Percentiles rank a stretch among this genome's conserved stretches.
These are phyloP conservation scores for Trichoderma koningii DNA, from an alignment of 2,329 filamentous ascomycete genomes.

Conservation along the genomic window DNA sequence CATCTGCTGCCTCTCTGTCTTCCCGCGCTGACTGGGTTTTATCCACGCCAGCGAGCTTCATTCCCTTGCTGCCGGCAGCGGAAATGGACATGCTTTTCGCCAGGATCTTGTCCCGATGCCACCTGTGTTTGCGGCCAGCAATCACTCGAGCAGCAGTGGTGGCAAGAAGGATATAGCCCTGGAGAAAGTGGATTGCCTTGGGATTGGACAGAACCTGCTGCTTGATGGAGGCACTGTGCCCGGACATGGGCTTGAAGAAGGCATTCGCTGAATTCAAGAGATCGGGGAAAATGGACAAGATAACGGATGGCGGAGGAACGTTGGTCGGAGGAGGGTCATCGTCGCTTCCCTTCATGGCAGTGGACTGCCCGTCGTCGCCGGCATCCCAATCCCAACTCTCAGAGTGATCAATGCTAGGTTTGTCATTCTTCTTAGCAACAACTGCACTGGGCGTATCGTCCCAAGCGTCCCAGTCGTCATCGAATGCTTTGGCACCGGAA, in stretches of 20 bases:
- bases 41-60: constrained; percentile 89
- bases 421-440: constrained; percentile 30
- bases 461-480: constrained; percentile 56
- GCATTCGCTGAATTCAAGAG: constrained; percentile 67
- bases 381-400: constrained; percentile 56
- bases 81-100: constrained; percentile 89
- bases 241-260: constrained; percentile 66
- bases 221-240: constrained; percentile 59
- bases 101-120: constrained; percentile 85
- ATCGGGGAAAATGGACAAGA: constrained; percentile 74
- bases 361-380: constrained; percentile 39
- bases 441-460: constrained; percentile 45
- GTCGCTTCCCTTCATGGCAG: constrained; percentile 35
- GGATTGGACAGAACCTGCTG: constrained; percentile 65
- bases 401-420: constrained; percentile 29
- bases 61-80: constrained; percentile 72
- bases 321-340: constrained; percentile 70
- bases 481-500: constrained; percentile 37
- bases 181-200: constrained; percentile 63
- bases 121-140: constrained; percentile 80
- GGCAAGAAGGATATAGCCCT: constrained; percentile 63
- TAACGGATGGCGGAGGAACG: constrained; percentile 81
- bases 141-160: constrained; percentile 77
- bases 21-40: constrained; percentile 80
- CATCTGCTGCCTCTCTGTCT: constrained; percentile 80